Evolutionary conservation across 2,329 filamentous ascomycete species (phyloP).

Genomic region (Phyllosticta citrichinensis): DNA sequence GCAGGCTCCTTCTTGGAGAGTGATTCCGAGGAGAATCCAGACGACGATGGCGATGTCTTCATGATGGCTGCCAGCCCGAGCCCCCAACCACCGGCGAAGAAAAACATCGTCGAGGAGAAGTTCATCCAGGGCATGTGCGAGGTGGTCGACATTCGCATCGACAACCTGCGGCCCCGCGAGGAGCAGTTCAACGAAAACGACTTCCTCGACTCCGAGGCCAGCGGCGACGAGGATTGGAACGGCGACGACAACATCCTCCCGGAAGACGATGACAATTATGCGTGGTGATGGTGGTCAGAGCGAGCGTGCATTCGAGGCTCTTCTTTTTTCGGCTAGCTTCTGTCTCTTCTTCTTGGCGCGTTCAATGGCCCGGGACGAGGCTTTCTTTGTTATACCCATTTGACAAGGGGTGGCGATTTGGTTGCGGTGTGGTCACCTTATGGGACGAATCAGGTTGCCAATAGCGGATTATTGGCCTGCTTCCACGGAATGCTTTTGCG

Average conservation of each 20-base stretch:
- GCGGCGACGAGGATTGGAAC: conserved; percentile 47
- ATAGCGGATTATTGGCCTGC: not conserved
- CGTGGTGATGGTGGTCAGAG: conserved; percentile 19
- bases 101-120: conserved; percentile 13
- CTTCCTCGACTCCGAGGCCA: conserved; percentile 55
- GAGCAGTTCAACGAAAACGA: conserved; percentile 60
- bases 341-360: not conserved
- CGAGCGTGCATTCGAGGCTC: no score
- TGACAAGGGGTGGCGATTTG: not conserved
- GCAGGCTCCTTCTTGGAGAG: not conserved
- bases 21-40: not conserved
- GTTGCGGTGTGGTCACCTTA: not conserved
- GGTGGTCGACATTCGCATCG: conserved; percentile 60
- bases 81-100: not conserved
- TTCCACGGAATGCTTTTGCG: not conserved
- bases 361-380: not conserved
- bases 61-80: not conserved
- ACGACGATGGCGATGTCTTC: not conserved
- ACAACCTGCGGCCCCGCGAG: conserved; percentile 65
- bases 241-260: conserved; percentile 40
- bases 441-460: not conserved
- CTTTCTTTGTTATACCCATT: not conserved
- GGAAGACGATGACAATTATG: conserved; percentile 27
- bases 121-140: conserved; percentile 60
- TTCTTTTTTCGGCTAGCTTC: not conserved